Evolutionary conservation across 495 filamentous ascomycete genomes (phyloP), one percentile per base, ranked within the genome.

Genomic region (Cercophora sp.): DNA sequence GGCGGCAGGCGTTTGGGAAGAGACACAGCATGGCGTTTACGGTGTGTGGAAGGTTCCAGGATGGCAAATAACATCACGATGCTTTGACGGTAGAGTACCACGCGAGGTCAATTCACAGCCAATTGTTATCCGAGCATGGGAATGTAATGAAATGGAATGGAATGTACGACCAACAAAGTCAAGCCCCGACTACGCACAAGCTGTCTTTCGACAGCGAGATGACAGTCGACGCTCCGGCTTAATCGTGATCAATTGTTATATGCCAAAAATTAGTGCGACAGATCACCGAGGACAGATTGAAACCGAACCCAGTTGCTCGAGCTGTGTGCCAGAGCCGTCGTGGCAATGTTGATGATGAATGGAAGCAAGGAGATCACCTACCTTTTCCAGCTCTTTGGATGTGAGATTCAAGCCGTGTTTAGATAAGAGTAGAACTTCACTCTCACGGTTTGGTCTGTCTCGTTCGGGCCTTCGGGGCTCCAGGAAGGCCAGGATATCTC

Each of bases 171-270:
- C 87, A 82, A 79, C 86, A 85, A 84, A 95, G 88, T 93, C 89
- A 93, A 92, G 82, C 88, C 70, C 77, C 80, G 78, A 84, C 88
- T 84, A 93, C 78, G 83, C 84, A 84, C 80, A 84, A 66, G 71
- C 75, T 70, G 76, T 80, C 84, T 92, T 73, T 92, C 87, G 79
- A 82, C 74, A 84, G 84, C 80, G 81, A 65, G 63, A 71, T 74
- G 70, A 59, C 62, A 77, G 64, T 69, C 66, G 82, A 76, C 77
- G 87, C 89, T 92, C 89, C 89, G 88, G 89, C 89, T 95, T 93
- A 95, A 89, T 93, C 83, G 87, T 80, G 85, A 84, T 85, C 86
- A 67, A 40, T 72, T 74, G 61, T 43, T 78, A 62, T 78, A 60
- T 70, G 74, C 74, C 73, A 64, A n/a, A 46, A 48, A n/a, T n/a